phyloP scores from a whole-genome alignment of 73 alveolate species.

The Blepharisma japonicum region DNA sequence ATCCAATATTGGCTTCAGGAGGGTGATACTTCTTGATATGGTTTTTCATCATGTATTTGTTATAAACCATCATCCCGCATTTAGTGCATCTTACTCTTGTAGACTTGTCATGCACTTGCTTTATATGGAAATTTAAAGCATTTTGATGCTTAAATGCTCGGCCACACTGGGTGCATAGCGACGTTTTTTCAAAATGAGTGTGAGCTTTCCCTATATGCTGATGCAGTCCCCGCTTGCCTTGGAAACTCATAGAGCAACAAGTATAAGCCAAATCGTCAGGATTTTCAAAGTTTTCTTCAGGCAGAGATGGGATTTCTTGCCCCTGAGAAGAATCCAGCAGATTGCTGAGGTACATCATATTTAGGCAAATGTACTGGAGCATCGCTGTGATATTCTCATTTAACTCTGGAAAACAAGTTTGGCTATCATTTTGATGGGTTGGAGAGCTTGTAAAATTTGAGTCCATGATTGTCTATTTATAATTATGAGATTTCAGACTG shows the following conservation, averaged over 20 bases:
- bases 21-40: background rate
- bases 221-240: background rate
- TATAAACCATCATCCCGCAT: background rate
- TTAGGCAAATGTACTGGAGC: too few species aligned
- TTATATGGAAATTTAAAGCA: background rate
- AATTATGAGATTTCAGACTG: too few species aligned
- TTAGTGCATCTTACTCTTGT: background rate
- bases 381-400: too few species aligned
- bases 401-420: too few species aligned
- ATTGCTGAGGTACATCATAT: too few species aligned
- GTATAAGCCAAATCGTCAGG: too few species aligned
- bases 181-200: background rate
- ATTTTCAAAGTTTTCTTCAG: too few species aligned
- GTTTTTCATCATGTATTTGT: background rate
- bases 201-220: conserved; percentile 1
- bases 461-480: too few species aligned
- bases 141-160: background rate
- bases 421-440: too few species aligned
- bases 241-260: background rate
- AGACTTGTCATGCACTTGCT: conserved; percentile 15
- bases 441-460: too few species aligned
- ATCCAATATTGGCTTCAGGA: background rate
- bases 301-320: too few species aligned
- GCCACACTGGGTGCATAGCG: background rate
- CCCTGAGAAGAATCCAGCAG: too few species aligned